Evolutionary conservation across 139 green algal genomes (phyloP), one percentile per base, ranked within the genome.

Genomic region (Desmodesmus armatus): DNA sequence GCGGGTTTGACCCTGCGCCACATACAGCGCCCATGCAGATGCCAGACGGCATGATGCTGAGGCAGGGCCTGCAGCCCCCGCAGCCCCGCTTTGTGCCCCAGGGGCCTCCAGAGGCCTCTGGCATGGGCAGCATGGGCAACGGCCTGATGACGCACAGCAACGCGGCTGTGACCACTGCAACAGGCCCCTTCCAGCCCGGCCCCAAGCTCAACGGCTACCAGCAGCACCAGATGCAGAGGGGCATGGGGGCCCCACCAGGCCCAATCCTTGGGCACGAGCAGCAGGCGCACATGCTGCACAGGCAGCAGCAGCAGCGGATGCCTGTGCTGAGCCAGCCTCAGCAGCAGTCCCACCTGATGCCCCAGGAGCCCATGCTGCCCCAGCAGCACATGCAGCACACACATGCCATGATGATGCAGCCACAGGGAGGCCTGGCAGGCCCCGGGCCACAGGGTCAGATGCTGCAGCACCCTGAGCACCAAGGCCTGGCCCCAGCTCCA

Each of bases 271-370:
- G n/a, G n/a, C n/a, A n/a, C n/a, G n/a, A 74, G 66, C 29, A n/a
- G n/a, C n/a, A n/a, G n/a, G n/a, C n/a, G n/a, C n/a, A n/a, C n/a
- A n/a, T n/a, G n/a, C n/a, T 13, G 7, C 75, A 51, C 2, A 25
- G 39, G 35, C 23, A 82, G 23, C 33, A 69, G 75, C 76, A 39
- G 55, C 55, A 72, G 35, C 39, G 21, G 40, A 11, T 51, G 40
- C 40, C 69, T 29, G 27, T 78, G 13, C 37, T 86, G 51, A 49
- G 47, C 19, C 51, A 86, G 9, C 67, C 37, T 29, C 80, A 31
- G 25, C 67, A 55, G 69, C 69, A 47, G n/a, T 53, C 43, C n/a
- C 49, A 71, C 53, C 51, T 33, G 49, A 6, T 23, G 73, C 37
- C 47, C 31, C 33, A 82, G 41, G 21, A 81, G 49, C 31, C 60